Base-by-base conservation (phyloP, 1,139 yeast species). In the Wickerhamomyces sp. region DNA sequence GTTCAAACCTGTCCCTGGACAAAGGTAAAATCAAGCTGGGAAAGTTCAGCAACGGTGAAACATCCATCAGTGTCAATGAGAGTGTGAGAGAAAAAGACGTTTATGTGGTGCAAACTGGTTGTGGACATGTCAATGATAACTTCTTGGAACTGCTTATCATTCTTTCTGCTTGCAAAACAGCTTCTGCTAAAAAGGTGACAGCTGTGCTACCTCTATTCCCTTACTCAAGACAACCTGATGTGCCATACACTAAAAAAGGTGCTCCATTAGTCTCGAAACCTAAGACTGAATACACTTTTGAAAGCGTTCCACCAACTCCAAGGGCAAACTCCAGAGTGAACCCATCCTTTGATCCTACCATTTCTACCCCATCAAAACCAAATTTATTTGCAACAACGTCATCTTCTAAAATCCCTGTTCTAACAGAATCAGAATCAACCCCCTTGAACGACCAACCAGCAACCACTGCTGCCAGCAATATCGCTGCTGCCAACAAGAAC, bases 181-280 rank as follows among this genome's bases (percentile, higher is more conserved):
- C 98, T 3, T 84, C 95, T 50, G 97, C 98, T 13, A 81, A 78
- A 46, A 74, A 95, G 49, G 96, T 90, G 31, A 90, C 97, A 3
- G 97, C 96, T 0, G 96, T 94, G 28, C 70, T 92, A 62, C 98
- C 99, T 6, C 71, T 88, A 47, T 92, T 94, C 61, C 97, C 97
- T 18, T 94, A 94, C 61, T 86, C 96, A 1, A 74, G 99, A 57
- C 99, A 94, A 64, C 95, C 96, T 3, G 97, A 90, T 62, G 81
- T 87, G 31, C 96, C 96, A n/a, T 86, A 83, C 56, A 78, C 86
- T 33, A 75, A 74, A 52, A 66, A 68, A 36, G 83, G 83, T 18
- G 86, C 92, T 1, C 86, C 87, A 28, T 56, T 71, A 36, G 61
- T 70, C 26, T 60, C 74, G 4, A 65, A 68, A 34, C 61, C 65